phyloP scores from a whole-genome alignment of 2,329 filamentous ascomycete genomes.

The Salinomyces thailandicus region DNA sequence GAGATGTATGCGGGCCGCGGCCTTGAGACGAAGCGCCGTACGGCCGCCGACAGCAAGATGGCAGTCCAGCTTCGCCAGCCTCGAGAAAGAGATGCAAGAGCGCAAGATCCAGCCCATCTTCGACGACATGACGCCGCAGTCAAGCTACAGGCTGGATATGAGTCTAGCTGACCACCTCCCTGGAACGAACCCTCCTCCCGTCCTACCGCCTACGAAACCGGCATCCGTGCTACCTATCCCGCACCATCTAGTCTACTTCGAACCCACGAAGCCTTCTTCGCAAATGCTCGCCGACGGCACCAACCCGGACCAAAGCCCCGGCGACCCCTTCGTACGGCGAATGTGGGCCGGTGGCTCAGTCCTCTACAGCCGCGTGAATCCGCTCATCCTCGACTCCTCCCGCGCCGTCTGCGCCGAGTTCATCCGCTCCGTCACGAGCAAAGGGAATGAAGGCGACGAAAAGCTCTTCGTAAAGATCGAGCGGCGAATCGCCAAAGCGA shows the following conservation, averaged over 20 bases:
- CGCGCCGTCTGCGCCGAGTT: constrained; percentile 39
- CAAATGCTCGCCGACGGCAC: constrained; percentile 71
- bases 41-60: constrained; percentile 12
- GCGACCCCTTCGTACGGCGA: constrained; percentile 58
- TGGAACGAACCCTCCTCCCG: constrained; percentile 13
- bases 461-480: constrained; percentile 54
- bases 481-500: constrained; percentile 35
- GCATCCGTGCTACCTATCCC: constrained; percentile 43
- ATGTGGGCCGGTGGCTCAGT: constrained; percentile 84
- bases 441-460: constrained; percentile 40
- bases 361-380: constrained; percentile 36
- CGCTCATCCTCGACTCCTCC: constrained; percentile 23
- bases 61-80: constrained; percentile 28
- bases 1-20: constrained; percentile 13
- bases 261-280: constrained; percentile 52
- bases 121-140: constrained; percentile 51
- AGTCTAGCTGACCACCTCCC: constrained; percentile 50
- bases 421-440: constrained; percentile 38
- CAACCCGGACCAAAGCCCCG: constrained; percentile 67
- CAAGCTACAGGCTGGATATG: constrained; percentile 54
- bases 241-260: constrained; percentile 83
- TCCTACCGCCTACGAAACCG: constrained; percentile 14
- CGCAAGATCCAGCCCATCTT: constrained; percentile 41
- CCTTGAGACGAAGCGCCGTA: constrained; percentile 8
- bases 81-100: constrained; percentile 36